Conservation (phyloP, 345 rosid species). For the Sisymbrium altissimum region DNA sequence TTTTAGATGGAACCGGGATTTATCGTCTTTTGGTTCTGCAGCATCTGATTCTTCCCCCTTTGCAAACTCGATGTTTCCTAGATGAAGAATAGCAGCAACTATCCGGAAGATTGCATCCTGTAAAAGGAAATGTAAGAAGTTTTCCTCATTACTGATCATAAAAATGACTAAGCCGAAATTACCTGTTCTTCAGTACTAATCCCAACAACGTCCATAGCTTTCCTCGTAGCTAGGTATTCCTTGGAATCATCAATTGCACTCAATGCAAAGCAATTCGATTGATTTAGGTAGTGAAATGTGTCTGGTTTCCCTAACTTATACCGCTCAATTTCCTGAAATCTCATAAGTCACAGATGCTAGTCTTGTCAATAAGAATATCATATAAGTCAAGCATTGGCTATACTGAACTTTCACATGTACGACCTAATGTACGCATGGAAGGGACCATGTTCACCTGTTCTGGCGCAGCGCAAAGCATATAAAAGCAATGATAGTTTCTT, state of each 20-base stretch:
- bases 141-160: slow-evolving; percentile 14
- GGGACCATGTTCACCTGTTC: slow-evolving; percentile 52
- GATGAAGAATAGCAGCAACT: slow-evolving; percentile 96
- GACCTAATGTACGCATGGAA: slow-evolving; percentile 8
- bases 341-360: background rate
- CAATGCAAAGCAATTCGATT: slow-evolving; percentile 70
- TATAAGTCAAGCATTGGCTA: slow-evolving; percentile 5
- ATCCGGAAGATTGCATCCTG: slow-evolving; percentile 59
- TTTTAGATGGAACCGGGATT: slow-evolving; percentile 71
- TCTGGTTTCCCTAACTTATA: slow-evolving; percentile 79
- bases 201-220: slow-evolving; percentile 95
- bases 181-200: slow-evolving; percentile 83
- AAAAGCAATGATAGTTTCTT: slow-evolving; percentile 98
- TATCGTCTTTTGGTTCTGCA: slow-evolving; percentile 84
- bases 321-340: slow-evolving; percentile 61
- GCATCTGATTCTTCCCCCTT: slow-evolving; percentile 90
- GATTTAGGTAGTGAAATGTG: slow-evolving; percentile 86
- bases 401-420: background rate
- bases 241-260: slow-evolving; percentile 69
- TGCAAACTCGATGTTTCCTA: slow-evolving; percentile 80
- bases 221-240: slow-evolving; percentile 78
- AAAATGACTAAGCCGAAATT: slow-evolving; percentile 10
- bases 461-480: slow-evolving; percentile 98
- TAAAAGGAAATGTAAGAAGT: slow-evolving; percentile 23
- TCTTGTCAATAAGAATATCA: slow-evolving; percentile 17